Base-by-base conservation (phyloP, 78 protist species). In the Dictyostelium intermedium region DNA sequence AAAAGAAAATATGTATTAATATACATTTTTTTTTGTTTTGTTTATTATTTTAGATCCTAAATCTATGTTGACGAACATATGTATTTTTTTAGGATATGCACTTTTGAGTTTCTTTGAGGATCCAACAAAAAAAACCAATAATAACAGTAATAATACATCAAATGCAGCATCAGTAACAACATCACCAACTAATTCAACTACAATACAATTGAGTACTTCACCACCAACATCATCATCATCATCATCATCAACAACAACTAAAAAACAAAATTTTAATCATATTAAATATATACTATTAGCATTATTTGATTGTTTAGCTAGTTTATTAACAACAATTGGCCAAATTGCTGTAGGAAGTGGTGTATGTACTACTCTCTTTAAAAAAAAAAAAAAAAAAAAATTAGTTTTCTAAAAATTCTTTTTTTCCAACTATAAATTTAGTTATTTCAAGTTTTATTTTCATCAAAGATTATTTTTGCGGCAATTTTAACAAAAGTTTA, bases 311-410 rank as follows among this genome's bases (percentile, higher is more conserved):
- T 50, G 80, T 14, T 5, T 63, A 7, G 92, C 92, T 14, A 60
- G 80, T 76, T 35, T 87, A 39, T 61, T 76, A 18, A 87, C 92
- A n/a, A 87, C 92, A 61, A 20, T 87, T 39, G 92, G 92, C 27
- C 92, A 87, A 43, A 87, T 87, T 78, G 78, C 80, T 11, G 76
- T 87, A 63, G 92, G 92, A 20, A 87, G 92, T 78, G 92, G 92
- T 34, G 87, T 83, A 60, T 23, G 11, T 60, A 9, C 8, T 16
- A 1, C 3, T 76, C 25, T 23, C 23, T 41, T 23, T 23, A 76
- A 45, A 45, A 34, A 37, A 39, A 20, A 37, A 30, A 39, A 18
- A 11, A 30, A 7, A 37, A 18, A 11, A 9, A 3, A 34, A n/a
- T 1, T 78, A 78, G 6, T 78, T 34, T 20, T 41, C 3, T 3